These are phyloP conservation scores for Goniomonas avonlea DNA, from an alignment of 78 protist genomes.

Conservation along the genomic window DNA sequence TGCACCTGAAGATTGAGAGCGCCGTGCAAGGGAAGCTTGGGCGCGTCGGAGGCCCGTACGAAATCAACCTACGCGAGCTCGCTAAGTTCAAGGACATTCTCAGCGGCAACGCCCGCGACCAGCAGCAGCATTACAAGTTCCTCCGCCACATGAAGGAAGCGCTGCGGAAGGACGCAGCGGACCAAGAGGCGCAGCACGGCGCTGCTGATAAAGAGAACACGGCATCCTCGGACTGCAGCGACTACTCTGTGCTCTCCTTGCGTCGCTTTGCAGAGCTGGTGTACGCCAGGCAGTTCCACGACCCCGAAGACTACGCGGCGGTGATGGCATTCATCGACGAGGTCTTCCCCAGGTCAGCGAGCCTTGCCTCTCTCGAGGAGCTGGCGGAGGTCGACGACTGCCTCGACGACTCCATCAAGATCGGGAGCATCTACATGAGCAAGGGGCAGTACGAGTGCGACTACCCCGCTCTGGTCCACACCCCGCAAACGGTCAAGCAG, in stretches of 20 bases:
- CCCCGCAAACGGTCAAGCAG: background rate
- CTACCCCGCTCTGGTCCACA: background rate
- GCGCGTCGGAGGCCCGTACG: background rate
- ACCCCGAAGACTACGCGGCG: background rate
- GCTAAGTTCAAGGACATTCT: background rate
- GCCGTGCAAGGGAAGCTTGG: background rate
- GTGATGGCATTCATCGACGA: background rate
- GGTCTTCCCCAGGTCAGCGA: background rate
- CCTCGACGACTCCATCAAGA: background rate
- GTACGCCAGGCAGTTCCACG: background rate
- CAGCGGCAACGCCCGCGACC: background rate
- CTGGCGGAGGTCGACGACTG: no score
- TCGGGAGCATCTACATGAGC: background rate
- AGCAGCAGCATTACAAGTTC: background rate
- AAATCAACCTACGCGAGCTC: background rate
- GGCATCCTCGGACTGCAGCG: no score
- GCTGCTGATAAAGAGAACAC: no score
- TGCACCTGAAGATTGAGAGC: background rate
- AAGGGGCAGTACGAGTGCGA: background rate
- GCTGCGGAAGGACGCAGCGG: no score
- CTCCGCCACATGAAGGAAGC: background rate
- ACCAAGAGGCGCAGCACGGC: background rate
- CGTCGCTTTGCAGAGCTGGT: background rate
- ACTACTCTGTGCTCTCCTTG: no score
- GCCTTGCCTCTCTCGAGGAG: background rate